Evolutionary conservation across 1,284 basidiomycete species (phyloP).

Genomic region (Ganoderma resinaceum): DNA sequence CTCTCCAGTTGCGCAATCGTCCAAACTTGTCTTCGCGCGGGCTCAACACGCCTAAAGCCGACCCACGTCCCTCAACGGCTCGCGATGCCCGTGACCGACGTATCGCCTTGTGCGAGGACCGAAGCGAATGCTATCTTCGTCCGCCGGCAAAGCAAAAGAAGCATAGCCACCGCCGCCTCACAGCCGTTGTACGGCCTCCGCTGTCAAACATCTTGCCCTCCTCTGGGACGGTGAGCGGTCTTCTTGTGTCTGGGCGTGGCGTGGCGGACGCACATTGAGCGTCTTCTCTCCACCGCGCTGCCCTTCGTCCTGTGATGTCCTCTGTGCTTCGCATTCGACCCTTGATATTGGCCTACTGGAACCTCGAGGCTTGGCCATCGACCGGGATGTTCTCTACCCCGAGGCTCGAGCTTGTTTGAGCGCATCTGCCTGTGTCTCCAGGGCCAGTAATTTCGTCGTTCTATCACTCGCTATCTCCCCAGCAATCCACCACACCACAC

Average conservation of each 20-base stretch:
- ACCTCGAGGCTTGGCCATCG: not conserved
- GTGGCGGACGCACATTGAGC: slow-evolving; percentile 3
- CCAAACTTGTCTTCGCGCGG: not conserved
- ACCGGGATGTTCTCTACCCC: not conserved
- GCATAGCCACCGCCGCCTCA: slow-evolving; percentile 2
- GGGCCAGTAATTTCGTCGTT: not conserved
- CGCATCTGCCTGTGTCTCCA: not conserved
- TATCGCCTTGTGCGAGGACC: not conserved
- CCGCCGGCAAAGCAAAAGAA: not conserved
- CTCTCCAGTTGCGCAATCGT: not conserved
- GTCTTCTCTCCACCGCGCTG: not conserved
- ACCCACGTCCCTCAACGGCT: not conserved
- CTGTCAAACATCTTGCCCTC: not conserved
- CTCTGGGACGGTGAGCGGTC: not conserved
- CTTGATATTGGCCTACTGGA: not conserved
- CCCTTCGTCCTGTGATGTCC: slow-evolving; percentile 14
- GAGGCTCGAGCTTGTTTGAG: not conserved
- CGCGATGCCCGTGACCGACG: slow-evolving; percentile 2
- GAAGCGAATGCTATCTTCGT: not conserved
- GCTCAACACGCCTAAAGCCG: slow-evolving; percentile 7
- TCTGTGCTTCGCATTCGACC: not conserved
- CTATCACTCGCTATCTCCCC: not conserved
- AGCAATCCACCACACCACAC: not conserved
- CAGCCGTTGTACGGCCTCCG: not conserved
- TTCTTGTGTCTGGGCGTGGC: slow-evolving; percentile 11